Conservation (phyloP, 139 green algal genomes). For the Chlamydomonas urium region DNA sequence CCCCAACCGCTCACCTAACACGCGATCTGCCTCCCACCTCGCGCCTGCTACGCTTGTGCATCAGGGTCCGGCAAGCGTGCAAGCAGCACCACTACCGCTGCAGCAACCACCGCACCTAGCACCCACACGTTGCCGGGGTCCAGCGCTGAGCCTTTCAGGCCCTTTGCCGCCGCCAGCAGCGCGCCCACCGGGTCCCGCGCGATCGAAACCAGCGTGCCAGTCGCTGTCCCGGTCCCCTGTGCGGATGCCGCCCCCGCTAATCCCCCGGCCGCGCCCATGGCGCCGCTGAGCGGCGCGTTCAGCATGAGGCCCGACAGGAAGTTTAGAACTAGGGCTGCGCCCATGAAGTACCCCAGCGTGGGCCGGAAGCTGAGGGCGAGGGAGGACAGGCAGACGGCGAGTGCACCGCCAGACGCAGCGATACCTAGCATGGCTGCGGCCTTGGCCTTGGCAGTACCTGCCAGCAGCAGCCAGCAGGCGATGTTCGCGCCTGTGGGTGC, state of each 20-base stretch:
- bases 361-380: slow-evolving; percentile 2
- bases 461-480: neutral
- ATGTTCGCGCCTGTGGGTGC: neutral
- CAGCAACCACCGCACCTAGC: neutral
- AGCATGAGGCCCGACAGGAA: neutral
- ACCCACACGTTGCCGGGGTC: neutral
- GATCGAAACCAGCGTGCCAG: neutral
- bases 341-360: neutral
- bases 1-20: too few relatives aligned
- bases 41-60: neutral
- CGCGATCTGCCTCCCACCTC: too few relatives aligned
- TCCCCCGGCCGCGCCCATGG: too few relatives aligned
- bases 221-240: neutral
- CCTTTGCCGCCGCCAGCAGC: neutral
- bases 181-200: neutral
- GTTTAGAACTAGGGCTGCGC: neutral
- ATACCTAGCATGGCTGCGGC: neutral
- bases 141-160: neutral
- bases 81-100: slow-evolving; percentile 2
- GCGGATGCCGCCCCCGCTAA: neutral
- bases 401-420: neutral
- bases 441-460: neutral
- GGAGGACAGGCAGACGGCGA: neutral
- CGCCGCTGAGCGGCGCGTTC: neutral
- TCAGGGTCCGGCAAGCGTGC: slow-evolving; percentile 1